These are phyloP conservation scores for Raphanus sativus DNA, from an alignment of 345 rosid species.

Conservation along the genomic window DNA sequence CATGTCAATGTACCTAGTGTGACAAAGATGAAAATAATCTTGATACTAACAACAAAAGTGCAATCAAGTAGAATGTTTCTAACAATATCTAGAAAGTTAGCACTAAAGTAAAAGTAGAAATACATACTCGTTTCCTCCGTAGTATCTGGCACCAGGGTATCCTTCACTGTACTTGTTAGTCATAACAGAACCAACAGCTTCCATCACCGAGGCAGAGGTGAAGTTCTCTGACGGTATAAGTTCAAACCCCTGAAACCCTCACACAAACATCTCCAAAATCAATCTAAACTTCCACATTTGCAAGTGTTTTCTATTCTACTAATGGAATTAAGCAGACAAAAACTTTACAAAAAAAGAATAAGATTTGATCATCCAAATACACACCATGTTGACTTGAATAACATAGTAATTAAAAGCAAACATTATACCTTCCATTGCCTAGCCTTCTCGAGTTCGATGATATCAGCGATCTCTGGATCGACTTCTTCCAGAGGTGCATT, in stretches of 20 bases:
- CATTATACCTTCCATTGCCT: conserved; percentile 90
- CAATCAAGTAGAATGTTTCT: too few species aligned
- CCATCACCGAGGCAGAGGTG: conserved; percentile 90
- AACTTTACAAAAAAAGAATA: neutral
- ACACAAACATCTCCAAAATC: neutral
- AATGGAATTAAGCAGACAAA: neutral
- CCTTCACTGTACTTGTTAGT: conserved; percentile 98
- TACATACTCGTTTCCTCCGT: conserved; percentile 92
- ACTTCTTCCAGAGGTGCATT: conserved; percentile 75
- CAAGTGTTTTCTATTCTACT: neutral
- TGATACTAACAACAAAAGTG: too few species aligned
- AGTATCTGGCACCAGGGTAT: conserved; percentile 94
- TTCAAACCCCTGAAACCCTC: conserved; percentile 66
- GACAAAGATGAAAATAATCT: neutral
- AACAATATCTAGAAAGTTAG: too few species aligned
- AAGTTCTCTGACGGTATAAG: conserved; percentile 96
- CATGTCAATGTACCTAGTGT: conserved; percentile 87
- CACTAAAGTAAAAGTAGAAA: neutral
- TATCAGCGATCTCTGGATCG: conserved; percentile 88
- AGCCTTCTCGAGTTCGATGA: conserved; percentile 94
- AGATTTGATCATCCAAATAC: neutral
- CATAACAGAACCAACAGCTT: conserved; percentile 97
- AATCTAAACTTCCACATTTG: neutral
- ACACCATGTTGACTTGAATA: neutral
- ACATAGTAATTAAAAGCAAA: neutral